Base-by-base conservation (phyloP, 129 eudicot species). In the Silybum marianum region DNA sequence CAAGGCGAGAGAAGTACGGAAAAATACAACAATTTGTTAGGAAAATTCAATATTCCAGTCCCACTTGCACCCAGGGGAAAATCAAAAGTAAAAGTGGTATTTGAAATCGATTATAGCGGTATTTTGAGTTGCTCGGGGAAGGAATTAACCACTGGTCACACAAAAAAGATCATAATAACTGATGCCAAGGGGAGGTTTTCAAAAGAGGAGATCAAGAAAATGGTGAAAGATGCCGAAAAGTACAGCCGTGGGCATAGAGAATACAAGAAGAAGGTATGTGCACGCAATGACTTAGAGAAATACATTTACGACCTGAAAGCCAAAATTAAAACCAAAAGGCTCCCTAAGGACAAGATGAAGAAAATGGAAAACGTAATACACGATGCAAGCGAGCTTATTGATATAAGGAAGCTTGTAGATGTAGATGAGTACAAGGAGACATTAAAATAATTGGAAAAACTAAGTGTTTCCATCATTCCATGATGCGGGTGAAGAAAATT, bases 1-100 rank as follows among this genome's bases (percentile, higher is more conserved):
- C 83, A 79, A 6, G 83, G 83, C 11, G 77, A 80, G 72, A 58
- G 77, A 58, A 71, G 5, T 4, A 32, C 4, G 23, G 62, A 77
- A 8, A 28, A 21, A 23, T 77, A 80, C 14, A 71, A 71, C 4
- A 71, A 80, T 0, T 58, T 39, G 83, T 7, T 80, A 1, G 72
- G 83, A 18, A 5, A 1, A 48, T 71, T 80, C 10, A 16, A 9
- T 1, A 36, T 70, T 69, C 18, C 70, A 24, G 83, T 70, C 5
- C 69, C 71, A 1, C 70, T 1, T 48, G 76, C 76, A 1, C 51
- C 51, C 19, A 51, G 10, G 39, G 83, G 83, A 19, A 54, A 48
- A 48, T 46, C 76, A 3, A 12, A 32, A 23, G 70, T 79, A 48
- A 79, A 79, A 0, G 70, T 79, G 69, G 70, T 70, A 1, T 79